Percentiles rank a stretch among this genome's conserved stretches.
These are phyloP conservation scores for Carpinus fangiana DNA, from an alignment of 306 rosid genomes.

Conservation along the genomic window DNA sequence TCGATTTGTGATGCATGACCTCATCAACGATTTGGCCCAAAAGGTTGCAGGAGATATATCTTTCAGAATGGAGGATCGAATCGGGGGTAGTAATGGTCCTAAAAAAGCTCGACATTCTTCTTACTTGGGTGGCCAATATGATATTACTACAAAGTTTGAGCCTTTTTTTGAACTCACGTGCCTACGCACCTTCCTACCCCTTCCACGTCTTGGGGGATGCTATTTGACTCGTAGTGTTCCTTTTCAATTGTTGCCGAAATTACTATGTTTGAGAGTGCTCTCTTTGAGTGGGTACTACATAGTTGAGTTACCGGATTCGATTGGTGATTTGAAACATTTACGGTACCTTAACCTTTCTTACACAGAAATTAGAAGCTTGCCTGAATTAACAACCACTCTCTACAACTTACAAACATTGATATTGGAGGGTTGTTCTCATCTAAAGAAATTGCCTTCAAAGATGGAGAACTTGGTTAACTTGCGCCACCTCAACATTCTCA, in stretches of 20 bases:
- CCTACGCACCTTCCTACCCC: slow-evolving; percentile 19
- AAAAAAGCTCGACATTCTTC: slow-evolving; percentile 14
- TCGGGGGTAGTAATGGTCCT: background rate
- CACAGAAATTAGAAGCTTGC: background rate
- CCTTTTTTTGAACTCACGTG: background rate
- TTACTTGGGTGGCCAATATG: background rate
- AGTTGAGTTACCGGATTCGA: background rate
- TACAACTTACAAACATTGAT: slow-evolving; percentile 14
- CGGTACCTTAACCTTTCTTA: slow-evolving; percentile 7
- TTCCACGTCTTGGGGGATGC: fast-evolving
- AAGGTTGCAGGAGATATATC: background rate
- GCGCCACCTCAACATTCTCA: too few species aligned
- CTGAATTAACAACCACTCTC: background rate
- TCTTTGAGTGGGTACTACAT: background rate
- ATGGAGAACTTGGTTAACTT: background rate
- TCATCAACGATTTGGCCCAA: slow-evolving; percentile 23
- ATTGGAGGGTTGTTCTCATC: background rate
- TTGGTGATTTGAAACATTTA: background rate
- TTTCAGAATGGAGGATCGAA: background rate
- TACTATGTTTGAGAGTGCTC: background rate
- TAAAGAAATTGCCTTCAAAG: background rate
- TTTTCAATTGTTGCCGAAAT: background rate
- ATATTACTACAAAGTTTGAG: background rate
- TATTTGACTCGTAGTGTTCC: background rate
- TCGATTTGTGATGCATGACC: slow-evolving; percentile 35